These are phyloP conservation scores for Calophaca sinica DNA, from an alignment of 306 rosid species.

Conservation along the genomic window DNA sequence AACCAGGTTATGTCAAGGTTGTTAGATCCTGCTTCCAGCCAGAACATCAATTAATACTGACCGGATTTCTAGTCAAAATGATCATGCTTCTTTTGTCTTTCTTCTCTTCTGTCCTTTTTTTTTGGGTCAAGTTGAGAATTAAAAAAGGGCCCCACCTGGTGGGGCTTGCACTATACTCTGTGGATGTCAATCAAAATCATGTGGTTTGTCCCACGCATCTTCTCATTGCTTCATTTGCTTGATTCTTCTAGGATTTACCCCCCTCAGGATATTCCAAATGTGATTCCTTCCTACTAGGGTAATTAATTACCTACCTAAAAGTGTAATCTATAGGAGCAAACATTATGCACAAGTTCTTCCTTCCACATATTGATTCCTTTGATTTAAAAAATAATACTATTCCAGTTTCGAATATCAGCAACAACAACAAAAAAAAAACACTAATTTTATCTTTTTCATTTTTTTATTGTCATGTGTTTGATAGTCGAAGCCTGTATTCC, in stretches of 20 bases:
- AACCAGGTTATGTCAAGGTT: background rate
- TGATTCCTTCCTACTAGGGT: background rate
- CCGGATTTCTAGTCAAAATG: constrained; percentile 21
- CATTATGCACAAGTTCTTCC: too few relatives aligned
- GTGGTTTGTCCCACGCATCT: constrained; percentile 37
- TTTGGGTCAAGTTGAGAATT: constrained; percentile 27
- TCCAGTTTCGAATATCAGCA: too few relatives aligned
- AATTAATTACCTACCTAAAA: constrained; percentile 34
- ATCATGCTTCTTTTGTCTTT: constrained; percentile 21
- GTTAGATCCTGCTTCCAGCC: constrained; percentile 18
- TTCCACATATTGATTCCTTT: too few relatives aligned
- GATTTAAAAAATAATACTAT: too few relatives aligned
- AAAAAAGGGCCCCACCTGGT: constrained; percentile 36
- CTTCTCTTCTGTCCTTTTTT: constrained; percentile 9
- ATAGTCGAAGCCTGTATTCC: constrained; percentile 16
- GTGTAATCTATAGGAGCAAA: too few relatives aligned
- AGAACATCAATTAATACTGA: background rate
- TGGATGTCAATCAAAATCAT: constrained; percentile 35
- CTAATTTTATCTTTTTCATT: constrained; percentile 1
- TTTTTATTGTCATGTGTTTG: background rate
- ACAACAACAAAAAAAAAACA: background rate
- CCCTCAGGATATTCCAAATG: constrained; percentile 16
- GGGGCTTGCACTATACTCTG: constrained; percentile 42
- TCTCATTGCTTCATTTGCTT: background rate
- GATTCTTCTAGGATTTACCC: constrained; percentile 42